A percentile compares a stretch with the other conserved stretches of the same genome.
These are phyloP conservation scores for Canariomyces notabilis DNA, from an alignment of 2,329 filamentous ascomycete species.

Conservation along the genomic window DNA sequence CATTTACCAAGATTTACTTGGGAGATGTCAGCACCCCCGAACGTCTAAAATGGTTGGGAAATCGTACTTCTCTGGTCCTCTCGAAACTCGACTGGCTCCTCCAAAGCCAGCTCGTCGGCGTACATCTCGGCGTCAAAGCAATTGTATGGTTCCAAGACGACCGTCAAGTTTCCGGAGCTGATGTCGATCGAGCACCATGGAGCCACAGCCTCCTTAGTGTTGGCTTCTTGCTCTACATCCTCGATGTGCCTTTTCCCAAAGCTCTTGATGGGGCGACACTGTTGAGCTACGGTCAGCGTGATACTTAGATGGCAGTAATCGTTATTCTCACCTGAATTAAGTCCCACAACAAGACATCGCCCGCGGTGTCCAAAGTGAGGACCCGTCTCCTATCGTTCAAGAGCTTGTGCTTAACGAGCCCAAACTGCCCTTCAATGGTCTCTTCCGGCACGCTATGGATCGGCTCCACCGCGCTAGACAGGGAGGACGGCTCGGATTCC, in stretches of 20 bases:
- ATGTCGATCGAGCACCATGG: slow-evolving; percentile 97
- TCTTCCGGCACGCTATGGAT: slow-evolving; percentile 66
- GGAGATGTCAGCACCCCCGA: slow-evolving; percentile 16
- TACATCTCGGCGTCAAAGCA: slow-evolving; percentile 98
- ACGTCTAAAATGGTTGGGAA: neutral
- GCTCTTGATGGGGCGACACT: slow-evolving; percentile 84
- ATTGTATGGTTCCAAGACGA: slow-evolving; percentile 87
- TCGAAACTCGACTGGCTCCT: slow-evolving; percentile 72
- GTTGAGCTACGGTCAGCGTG: slow-evolving; percentile 16
- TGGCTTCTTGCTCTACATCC: slow-evolving; percentile 81
- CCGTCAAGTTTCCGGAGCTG: slow-evolving; percentile 83
- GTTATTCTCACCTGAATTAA: slow-evolving; percentile 62
- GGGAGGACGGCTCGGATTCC: slow-evolving; percentile 51
- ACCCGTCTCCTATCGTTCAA: slow-evolving; percentile 87
- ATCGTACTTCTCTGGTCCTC: slow-evolving; percentile 86
- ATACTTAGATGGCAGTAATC: neutral
- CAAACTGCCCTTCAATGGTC: slow-evolving; percentile 91
- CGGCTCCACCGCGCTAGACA: slow-evolving; percentile 50
- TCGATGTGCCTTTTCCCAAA: slow-evolving; percentile 93
- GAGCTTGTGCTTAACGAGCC: slow-evolving; percentile 86
- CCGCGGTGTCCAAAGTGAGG: slow-evolving; percentile 87
- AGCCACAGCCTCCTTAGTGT: slow-evolving; percentile 81
- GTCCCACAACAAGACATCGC: slow-evolving; percentile 94
- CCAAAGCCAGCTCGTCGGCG: slow-evolving; percentile 76
- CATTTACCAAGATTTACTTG: slow-evolving; percentile 93